Base-by-base conservation (phyloP, 352 stramenopile genomes). In the Pythium apleroticum region DNA sequence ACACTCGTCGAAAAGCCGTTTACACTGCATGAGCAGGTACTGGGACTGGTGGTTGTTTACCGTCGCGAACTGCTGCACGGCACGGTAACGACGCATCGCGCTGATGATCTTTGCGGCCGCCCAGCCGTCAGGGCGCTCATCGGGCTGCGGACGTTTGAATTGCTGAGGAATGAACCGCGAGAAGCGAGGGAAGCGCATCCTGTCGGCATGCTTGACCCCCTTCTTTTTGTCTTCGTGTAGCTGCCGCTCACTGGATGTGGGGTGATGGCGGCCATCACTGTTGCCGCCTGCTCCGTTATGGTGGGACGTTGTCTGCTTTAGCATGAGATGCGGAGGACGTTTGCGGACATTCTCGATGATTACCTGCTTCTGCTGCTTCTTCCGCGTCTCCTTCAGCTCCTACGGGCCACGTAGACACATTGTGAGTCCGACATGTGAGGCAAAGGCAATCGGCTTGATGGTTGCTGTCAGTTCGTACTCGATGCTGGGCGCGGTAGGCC, bases 1-100 rank as follows among this genome's bases (percentile, higher is more conserved):
- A 60, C 85, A 93, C 60, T 93, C 83, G 9, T 91, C 80, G 55
- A 89, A 93, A 3, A 93, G 70, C 24, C 77, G 77, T 56, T 90
- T 92, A 65, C 76, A 86, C 60, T 90, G 83, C 41, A 72, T 59
- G 5, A 63, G 67, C 0, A 89, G 68, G 54, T 87, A 76, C n/a
- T 86, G 63, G 11, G 81, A 73, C 30, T 76, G 62, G 15, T 69
- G 61, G 17, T 69, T 82, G 20, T 79, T 52, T 30, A 20, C 59
- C 50, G 63, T 37, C n/a, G 73, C 57, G 11, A 88, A 48, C 15
- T 77, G 53, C 17, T 86, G 72, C 53, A 89, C 74, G 31, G 73
- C 69, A 45, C 84, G 78, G 48, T 90, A 86, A 45, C 69, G 73
- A 0, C 74, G 70, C 75, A 90, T 90, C 3, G 80, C 80, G 10